Base-by-base conservation (phyloP, 192 early-diverging fungal genomes). In the Podila horticola region DNA sequence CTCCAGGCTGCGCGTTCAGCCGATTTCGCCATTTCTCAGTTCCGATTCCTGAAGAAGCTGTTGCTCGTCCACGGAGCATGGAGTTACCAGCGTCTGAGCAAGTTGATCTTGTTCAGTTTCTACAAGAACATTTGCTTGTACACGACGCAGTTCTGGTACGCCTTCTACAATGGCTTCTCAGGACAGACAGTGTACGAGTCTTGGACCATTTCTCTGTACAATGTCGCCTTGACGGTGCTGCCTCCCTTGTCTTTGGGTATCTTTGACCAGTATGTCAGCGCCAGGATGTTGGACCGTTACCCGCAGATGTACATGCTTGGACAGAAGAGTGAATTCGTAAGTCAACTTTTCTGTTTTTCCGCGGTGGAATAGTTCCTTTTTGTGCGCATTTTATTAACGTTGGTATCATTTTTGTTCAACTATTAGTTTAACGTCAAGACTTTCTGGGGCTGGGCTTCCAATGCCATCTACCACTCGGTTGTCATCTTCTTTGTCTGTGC, bases 121-220 rank as follows among this genome's bases (percentile, higher is more conserved):
- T 99, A 99, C 90, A 99, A 99, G 87, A 99, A 99, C 84, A 97
- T 99, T 68, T 94, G 97, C 34, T 88, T 99, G 73, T 99, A 98
- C 85, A 88, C 97, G 76, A 99, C 97, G 51, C 98, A 99, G 88
- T 94, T 99, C 72, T 99, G 98, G 98, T 93, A 86, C 84, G 92
- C 97, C 6, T 90, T 95, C 71, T 96, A 95, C 85, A 98, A 97
- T 74, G 94, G 95, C 8, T 98, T 97, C 73, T 98, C 97, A 28
- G 98, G 98, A 19, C 91, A 97, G 86, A 98, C 97, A 20, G 83
- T 99, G 12, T 99, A 97, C 84, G 98, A 99, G 84, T 96, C 97
- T 64, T 99, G 98, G 98, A 97, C 96, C 0, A 93, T 96, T 71
- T 94, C 96, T 0, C 91, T 93, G 59, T 99, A 96, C 84, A 99